Evolutionary conservation across 1,284 basidiomycete species (phyloP), one percentile per base, ranked within the genome.

Genomic region (Jaminaea rosea): DNA sequence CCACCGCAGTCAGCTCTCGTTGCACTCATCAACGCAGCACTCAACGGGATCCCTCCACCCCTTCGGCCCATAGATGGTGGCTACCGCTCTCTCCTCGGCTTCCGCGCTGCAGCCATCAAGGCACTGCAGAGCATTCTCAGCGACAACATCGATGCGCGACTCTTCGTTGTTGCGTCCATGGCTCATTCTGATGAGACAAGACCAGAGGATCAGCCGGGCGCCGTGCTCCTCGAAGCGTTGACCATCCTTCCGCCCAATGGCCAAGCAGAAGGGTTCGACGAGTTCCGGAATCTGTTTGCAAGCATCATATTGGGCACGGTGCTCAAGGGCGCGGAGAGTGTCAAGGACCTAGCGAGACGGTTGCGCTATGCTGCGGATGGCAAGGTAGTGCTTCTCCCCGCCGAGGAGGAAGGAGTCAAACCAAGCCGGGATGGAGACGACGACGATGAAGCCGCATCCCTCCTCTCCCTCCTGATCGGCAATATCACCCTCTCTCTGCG

Each of bases 401-500:
- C 36, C 13, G 53, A 52, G 6, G 37, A 53, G 21, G 49, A 55
- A 7, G 36, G 37, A 23, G n/a, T n/a, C n/a, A n/a, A n/a, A n/a
- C n/a, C n/a, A n/a, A 52, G 36, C 44, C 49, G n/a, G 50, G 41
- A 3, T 55, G 56, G 32, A 53, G 78, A 79, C 26, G 79, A 78
- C 42, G 79, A 79, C 19, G 78, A 78, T 46, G 79, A 79, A 10
- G 68, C 69, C 3, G 63, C 71, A 2, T 75, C 75, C 2, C 71
- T 82, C 6, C 75, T 82, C 4, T 78, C 80, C 55, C 73, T 80
- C 13, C 65, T 82, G 1, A 77, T 82, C 4, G 84, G 68, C 77
- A 87, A 81, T 65, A 62, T 82, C 6, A 77, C 81, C 80, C 62
- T 87, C 84, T 79, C 80, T 0, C 69, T 77, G 44, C 72, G 80